Base-by-base conservation (phyloP, 176 grass and related monocot species). In the Oryza brachyantha region DNA sequence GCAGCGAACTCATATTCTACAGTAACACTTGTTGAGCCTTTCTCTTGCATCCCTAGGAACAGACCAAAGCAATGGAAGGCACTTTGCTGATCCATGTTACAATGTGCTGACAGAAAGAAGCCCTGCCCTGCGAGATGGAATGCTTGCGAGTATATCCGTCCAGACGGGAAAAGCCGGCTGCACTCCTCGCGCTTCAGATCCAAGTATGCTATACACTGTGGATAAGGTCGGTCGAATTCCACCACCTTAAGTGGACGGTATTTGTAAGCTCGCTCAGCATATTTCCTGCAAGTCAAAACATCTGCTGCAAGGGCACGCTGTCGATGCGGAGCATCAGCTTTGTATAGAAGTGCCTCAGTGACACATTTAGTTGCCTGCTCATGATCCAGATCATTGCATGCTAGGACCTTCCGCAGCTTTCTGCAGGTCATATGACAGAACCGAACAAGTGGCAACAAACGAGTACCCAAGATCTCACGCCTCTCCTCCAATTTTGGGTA, bases 41-140 rank as follows among this genome's bases (percentile, higher is more conserved):
- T 97, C 72, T 97, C 94, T 74, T 97, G 94, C 94, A 97, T 97
- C 75, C 94, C 94, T 17, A 97, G 88, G 83, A 97, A 97, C 57
- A 97, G 91, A 65, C 94, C 94, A 34, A 97, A 97, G 61, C 94
- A 97, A 39, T 97, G 87, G 78, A 91, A 93, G 0, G 88, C 83
- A 13, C 84, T 90, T 70, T 97, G 94, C 71, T 91, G 91, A 36
- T 97, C 94, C 66, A 93, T 72, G 61, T 97, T 93, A 68, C 94
- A 97, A 68, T 97, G 94, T 8, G 94, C 94, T 2, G 94, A 97
- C 55, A 97, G 94, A 79, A 97, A 97, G 91, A 97, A 97, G 16
- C 94, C 94, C 84, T 97, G 94, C 34, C 91, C 89, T 42, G 90
- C 94, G 10, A 97, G 84, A 83, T 97, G 91, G 79, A 97, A 97